Percentiles rank a stretch among this genome's conserved stretches.
These are phyloP conservation scores for Mediolabrus comicus DNA, from an alignment of 108 stramenopile species.

Conservation along the genomic window DNA sequence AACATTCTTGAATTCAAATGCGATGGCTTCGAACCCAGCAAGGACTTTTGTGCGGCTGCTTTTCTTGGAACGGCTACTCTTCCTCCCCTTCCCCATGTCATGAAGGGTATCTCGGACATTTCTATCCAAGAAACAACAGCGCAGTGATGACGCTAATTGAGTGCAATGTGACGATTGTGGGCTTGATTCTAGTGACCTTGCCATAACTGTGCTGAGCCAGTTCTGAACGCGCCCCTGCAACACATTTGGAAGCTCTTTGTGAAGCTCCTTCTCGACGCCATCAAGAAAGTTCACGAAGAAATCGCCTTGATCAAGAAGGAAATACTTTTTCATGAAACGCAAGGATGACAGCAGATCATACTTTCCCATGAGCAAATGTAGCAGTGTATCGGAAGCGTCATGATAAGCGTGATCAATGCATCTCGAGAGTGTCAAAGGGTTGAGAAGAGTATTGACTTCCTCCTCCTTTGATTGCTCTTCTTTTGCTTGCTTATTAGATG, in stretches of 20 bases:
- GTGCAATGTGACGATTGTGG: slow-evolving; percentile 11
- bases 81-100: slow-evolving; percentile 48
- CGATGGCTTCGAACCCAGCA: slow-evolving; percentile 88
- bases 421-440: slow-evolving; percentile 50
- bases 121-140: slow-evolving; percentile 56
- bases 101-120: slow-evolving; percentile 69
- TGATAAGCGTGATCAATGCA: slow-evolving; percentile 70
- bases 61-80: slow-evolving; percentile 25
- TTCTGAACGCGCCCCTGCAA: slow-evolving; percentile 81
- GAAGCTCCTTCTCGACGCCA: slow-evolving; percentile 84
- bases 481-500: neutral
- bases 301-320: slow-evolving; percentile 97
- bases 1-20: slow-evolving; percentile 77
- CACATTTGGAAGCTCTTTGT: slow-evolving; percentile 54
- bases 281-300: slow-evolving; percentile 96
- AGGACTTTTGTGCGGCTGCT: slow-evolving; percentile 56
- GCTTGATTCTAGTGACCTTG: slow-evolving; percentile 25
- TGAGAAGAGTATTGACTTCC: slow-evolving; percentile 22
- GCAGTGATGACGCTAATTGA: slow-evolving; percentile 43
- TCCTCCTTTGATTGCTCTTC: slow-evolving; percentile 16
- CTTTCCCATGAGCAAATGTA: slow-evolving; percentile 66
- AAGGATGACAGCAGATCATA: slow-evolving; percentile 69
- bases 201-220: slow-evolving; percentile 64
- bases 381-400: slow-evolving; percentile 67
- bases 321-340: slow-evolving; percentile 89